These are phyloP conservation scores for Abelmoschus esculentus DNA, from an alignment of 345 rosid genomes.

Conservation along the genomic window DNA sequence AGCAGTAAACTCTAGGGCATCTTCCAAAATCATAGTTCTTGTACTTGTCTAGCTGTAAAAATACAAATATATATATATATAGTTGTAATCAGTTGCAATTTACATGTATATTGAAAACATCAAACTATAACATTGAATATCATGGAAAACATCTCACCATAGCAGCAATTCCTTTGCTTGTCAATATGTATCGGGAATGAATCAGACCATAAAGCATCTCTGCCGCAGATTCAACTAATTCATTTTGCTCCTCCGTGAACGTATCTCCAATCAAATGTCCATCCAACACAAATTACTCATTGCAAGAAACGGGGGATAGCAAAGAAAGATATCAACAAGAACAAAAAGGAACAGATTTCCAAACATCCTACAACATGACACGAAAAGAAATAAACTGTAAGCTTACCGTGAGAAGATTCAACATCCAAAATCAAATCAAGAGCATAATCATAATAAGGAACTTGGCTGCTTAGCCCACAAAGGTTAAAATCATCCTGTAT, in stretches of 20 bases:
- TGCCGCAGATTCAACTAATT: slow-evolving; percentile 87
- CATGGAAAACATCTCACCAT: slow-evolving; percentile 49
- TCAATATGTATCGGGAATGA: slow-evolving; percentile 88
- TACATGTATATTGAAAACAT: background rate
- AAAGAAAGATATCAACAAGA: background rate
- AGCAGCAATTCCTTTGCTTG: slow-evolving; percentile 90
- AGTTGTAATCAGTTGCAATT: slow-evolving; percentile 6
- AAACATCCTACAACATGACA: slow-evolving; percentile 35
- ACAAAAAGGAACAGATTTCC: background rate
- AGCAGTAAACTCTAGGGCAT: slow-evolving; percentile 94
- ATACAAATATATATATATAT: background rate
- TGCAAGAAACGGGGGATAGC: background rate
- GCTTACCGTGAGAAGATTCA: slow-evolving; percentile 87
- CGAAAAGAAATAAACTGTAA: slow-evolving; percentile 41
- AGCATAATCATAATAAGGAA: slow-evolving; percentile 95
- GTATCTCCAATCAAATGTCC: slow-evolving; percentile 60
- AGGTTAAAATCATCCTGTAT: slow-evolving; percentile 96
- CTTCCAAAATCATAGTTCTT: slow-evolving; percentile 95
- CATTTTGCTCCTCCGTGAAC: slow-evolving; percentile 97
- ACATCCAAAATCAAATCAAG: slow-evolving; percentile 96
- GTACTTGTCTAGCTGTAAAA: slow-evolving; percentile 73
- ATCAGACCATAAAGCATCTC: slow-evolving; percentile 97
- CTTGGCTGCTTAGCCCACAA: slow-evolving; percentile 93
- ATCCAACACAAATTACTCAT: slow-evolving; percentile 22
- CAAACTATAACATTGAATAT: background rate